Conservation (phyloP, 371 early-diverging fungal species). For the Apophysomyces variabilis region DNA sequence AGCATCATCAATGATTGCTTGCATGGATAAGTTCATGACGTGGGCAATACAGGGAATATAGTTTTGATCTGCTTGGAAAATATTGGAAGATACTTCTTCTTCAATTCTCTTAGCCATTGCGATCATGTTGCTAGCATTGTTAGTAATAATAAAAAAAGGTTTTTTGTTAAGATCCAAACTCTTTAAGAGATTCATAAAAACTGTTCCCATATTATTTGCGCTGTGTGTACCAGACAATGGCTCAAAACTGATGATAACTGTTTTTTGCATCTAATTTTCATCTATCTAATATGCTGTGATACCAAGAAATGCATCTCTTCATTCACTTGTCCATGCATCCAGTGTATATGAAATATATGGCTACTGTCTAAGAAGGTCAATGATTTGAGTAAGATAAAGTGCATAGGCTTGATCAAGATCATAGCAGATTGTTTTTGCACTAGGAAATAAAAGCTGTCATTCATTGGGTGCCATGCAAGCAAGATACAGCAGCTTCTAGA, state of each 20-base stretch:
- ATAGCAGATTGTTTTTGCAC: not conserved
- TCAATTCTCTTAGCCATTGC: no score
- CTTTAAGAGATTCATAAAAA: no score
- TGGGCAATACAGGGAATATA: no score
- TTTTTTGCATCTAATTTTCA: conserved; percentile 19
- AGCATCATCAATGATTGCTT: no score
- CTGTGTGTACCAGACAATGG: no score
- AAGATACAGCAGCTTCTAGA: not conserved
- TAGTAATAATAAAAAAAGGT: no score
- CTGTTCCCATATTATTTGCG: no score
- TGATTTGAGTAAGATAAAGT: not conserved
- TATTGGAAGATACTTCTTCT: no score
- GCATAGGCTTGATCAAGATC: not conserved
- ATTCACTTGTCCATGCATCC: conserved; percentile 29
- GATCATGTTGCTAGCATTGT: no score
- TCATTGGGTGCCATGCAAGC: not conserved
- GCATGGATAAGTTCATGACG: no score
- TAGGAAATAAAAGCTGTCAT: not conserved
- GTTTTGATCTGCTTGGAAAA: no score
- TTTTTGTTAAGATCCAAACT: no score
- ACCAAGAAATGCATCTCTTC: conserved; percentile 18
- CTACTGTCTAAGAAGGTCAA: not conserved
- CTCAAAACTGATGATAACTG: conserved; percentile 25
- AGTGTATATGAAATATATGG: conserved; percentile 19
- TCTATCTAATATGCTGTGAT: conserved; percentile 33